Evolutionary conservation across 345 rosid species (phyloP).

Genomic region (Moringa oleifera): DNA sequence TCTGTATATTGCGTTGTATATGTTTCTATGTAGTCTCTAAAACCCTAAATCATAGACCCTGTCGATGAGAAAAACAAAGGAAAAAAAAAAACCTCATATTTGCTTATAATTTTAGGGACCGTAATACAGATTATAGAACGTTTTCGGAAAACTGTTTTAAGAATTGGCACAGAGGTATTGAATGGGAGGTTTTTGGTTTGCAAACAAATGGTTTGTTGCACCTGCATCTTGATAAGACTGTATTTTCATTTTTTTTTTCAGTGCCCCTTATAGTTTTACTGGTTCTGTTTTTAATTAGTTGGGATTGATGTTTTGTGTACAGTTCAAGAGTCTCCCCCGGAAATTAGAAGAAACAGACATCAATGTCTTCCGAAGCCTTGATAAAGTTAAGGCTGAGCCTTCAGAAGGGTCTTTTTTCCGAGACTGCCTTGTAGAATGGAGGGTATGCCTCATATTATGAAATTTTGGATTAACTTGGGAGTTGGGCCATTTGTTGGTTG

Average conservation of each 20-base stretch:
- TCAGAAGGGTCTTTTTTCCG: slow-evolving; percentile 69
- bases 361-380: slow-evolving; percentile 62
- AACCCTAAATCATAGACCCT: neutral
- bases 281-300: slow-evolving; percentile 13
- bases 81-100: no score
- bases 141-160: no score
- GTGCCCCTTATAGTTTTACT: slow-evolving; percentile 1
- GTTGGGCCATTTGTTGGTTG: no score
- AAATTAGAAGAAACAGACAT: slow-evolving; percentile 69
- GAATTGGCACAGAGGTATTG: no score
- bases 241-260: no score
- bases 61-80: no score
- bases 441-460: slow-evolving; percentile 42
- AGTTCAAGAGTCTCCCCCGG: slow-evolving; percentile 73
- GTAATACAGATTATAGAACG: no score
- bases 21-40: neutral
- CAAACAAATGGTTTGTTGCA: no score
- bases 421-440: slow-evolving; percentile 85
- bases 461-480: neutral
- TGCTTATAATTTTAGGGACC: no score
- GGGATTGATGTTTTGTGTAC: slow-evolving; percentile 12
- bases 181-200: no score
- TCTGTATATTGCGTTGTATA: neutral
- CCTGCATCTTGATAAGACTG: no score
- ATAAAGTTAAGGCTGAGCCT: slow-evolving; percentile 62